Conservation (phyloP, 1,284 basidiomycete genomes). For the Crepidotus sp. region DNA sequence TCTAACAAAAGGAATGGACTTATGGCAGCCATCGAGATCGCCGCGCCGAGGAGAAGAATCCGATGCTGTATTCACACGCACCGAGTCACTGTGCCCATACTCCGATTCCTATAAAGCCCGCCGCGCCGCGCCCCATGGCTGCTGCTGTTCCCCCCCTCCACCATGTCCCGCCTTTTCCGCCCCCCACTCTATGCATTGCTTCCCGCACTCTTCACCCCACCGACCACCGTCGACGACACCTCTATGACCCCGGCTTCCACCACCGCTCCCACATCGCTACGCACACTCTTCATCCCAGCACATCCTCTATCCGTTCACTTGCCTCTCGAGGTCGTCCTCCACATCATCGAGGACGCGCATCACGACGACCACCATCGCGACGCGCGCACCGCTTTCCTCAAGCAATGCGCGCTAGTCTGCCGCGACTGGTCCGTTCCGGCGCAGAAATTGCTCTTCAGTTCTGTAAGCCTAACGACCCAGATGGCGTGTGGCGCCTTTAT, state of each 20-base stretch:
- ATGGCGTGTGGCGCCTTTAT: constrained; percentile 46
- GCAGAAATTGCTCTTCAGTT: constrained; percentile 55
- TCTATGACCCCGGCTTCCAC: neutral
- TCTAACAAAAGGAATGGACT: neutral
- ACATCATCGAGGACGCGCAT: constrained; percentile 50
- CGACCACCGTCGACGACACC: constrained; percentile 3
- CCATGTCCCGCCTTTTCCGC: constrained; percentile 5
- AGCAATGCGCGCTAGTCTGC: constrained; percentile 51
- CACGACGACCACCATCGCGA: constrained; percentile 29
- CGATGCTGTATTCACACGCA: constrained; percentile 3
- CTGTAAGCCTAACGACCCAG: constrained; percentile 44
- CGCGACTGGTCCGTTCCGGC: constrained; percentile 51
- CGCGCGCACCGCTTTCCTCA: constrained; percentile 33
- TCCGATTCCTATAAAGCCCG: neutral
- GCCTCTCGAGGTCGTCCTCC: constrained; percentile 54
- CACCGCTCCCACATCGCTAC: neutral
- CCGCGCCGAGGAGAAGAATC: constrained; percentile 10
- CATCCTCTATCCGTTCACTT: constrained; percentile 21
- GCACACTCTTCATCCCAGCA: neutral
- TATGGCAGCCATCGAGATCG: constrained; percentile 9
- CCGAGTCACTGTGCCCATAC: constrained; percentile 1
- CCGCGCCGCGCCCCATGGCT: neutral
- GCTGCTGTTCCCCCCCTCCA: neutral
- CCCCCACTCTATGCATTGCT: constrained; percentile 3
- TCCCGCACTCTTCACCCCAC: neutral